phyloP scores from a whole-genome alignment of 495 filamentous ascomycete species.

The Neurospora hispaniola region DNA sequence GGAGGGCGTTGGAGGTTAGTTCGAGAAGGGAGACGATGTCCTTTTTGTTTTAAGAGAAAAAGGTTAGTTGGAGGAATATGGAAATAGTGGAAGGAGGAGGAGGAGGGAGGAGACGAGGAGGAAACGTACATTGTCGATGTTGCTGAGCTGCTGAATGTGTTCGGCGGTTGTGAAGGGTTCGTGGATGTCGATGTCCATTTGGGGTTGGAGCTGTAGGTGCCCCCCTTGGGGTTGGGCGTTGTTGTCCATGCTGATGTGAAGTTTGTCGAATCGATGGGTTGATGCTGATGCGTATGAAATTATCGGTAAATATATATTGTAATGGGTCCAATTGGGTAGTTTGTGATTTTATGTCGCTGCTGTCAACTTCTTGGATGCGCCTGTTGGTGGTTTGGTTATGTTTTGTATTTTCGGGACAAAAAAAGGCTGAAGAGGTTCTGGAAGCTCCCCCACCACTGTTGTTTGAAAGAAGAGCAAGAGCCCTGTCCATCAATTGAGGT shows the following conservation, averaged over 20 bases:
- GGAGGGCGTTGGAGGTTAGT: slow-evolving; percentile 57
- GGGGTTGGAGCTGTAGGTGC: neutral
- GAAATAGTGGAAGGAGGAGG: neutral
- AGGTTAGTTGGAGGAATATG: slow-evolving; percentile 1
- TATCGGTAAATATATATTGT: neutral
- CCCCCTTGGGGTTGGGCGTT: slow-evolving; percentile 1
- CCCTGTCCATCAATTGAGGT: too few relatives aligned
- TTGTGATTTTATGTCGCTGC: neutral
- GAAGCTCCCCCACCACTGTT: neutral
- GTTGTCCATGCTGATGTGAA: slow-evolving; percentile 4
- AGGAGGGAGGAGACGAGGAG: neutral
- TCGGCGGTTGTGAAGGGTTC: slow-evolving; percentile 50
- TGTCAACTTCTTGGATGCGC: neutral
- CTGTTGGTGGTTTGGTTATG: neutral
- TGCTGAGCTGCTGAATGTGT: slow-evolving; percentile 66
- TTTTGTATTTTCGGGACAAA: neutral
- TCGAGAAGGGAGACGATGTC: slow-evolving; percentile 47
- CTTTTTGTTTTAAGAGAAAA: slow-evolving; percentile 12
- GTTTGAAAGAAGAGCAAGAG: too few relatives aligned
- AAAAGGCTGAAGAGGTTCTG: neutral
- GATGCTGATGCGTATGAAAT: neutral
- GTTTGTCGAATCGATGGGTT: neutral
- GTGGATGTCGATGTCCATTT: slow-evolving; percentile 15
- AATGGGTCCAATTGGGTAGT: neutral
- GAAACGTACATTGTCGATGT: slow-evolving; percentile 55